Evolutionary conservation across 148 eudicot species (phyloP), one percentile per base, ranked within the genome.

Genomic region (Spergularia bocconei): DNA sequence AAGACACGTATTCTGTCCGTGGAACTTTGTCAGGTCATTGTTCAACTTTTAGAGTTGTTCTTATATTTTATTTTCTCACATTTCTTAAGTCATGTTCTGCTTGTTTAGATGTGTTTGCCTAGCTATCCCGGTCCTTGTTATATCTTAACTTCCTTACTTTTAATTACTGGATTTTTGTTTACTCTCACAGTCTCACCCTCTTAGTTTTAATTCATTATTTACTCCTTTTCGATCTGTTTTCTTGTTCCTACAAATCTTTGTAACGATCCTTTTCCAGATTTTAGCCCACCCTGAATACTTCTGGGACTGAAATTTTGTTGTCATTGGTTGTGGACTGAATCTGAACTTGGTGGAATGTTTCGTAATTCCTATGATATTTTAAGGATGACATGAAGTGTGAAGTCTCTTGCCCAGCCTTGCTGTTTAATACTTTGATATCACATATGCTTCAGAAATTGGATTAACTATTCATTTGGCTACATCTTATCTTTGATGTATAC

Each of bases 1-100:
- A 95, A 88, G 88, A 92, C 98, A 58, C 93, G 99, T 13, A 91
- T 92, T 64, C 68, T 95, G 63, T 95, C 98, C 53, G 91, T 95
- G 55, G 98, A 95, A 85, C 96, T 95, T 80, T 82, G 92, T 79
- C 98, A 95, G 98, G 98, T 95, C 36, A 29, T 29, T 29, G 36
- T 29, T 29, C 36, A 29, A 29, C 36, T 79, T 78, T 67, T 56
- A 58, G 47, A 55, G 69, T 66, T 19, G 39, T 11, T 51, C 48
- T 53, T 65, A 13, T 75, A 20, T 41, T 63, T 67, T 50, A 59
- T 63, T 13, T 38, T 51, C 13, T 57, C 72, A 48, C 4, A 13
- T 21, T 50, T 9, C 14, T 21, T 29, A 29, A 36, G 0, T 66
- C 39, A 15, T 56, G 59, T 36, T 58, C 38, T 48, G 19, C 19